Evolutionary conservation across 805 yeast genomes (phyloP).

Genomic region (Kregervanrija fluxuum): DNA sequence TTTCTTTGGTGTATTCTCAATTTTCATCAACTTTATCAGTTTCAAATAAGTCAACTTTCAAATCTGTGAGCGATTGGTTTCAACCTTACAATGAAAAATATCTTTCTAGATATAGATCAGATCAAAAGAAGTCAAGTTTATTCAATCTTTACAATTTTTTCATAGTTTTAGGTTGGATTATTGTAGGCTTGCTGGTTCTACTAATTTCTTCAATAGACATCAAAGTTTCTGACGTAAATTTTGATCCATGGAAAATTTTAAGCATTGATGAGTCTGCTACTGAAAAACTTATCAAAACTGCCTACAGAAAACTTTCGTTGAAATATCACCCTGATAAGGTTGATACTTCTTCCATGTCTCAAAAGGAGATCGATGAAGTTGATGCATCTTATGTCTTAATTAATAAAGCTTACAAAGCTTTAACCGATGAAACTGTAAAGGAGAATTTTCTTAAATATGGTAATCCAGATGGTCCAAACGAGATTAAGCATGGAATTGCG

Average conservation of each 20-base stretch:
- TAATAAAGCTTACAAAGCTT: conserved; percentile 87
- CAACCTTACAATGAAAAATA: conserved; percentile 29
- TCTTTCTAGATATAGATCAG: conserved; percentile 24
- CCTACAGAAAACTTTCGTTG: conserved; percentile 80
- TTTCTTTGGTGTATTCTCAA: conserved; percentile 16
- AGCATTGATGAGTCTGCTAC: conserved; percentile 61
- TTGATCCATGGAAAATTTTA: conserved; percentile 88
- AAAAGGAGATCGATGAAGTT: conserved; percentile 45
- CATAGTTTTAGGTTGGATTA: conserved; percentile 53
- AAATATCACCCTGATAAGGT: conserved; percentile 93
- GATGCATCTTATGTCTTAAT: conserved; percentile 77
- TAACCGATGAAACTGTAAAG: conserved; percentile 81
- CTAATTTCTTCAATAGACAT: conserved; percentile 39
- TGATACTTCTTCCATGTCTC: conserved; percentile 49
- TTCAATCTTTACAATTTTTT: conserved; percentile 26
- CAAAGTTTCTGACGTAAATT: conserved; percentile 37
- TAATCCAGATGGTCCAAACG: conserved; percentile 97
- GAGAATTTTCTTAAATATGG: conserved; percentile 84
- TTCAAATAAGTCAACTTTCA: conserved; percentile 2
- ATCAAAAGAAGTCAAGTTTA: conserved; percentile 22
- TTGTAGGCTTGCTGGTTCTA: conserved; percentile 35
- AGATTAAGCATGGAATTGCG: conserved; percentile 87
- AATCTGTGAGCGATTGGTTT: conserved; percentile 25
- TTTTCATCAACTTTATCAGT: neutral
- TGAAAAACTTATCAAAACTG: conserved; percentile 72